phyloP scores from a whole-genome alignment of 1,284 basidiomycete species.

The Trichosporon faecale region DNA sequence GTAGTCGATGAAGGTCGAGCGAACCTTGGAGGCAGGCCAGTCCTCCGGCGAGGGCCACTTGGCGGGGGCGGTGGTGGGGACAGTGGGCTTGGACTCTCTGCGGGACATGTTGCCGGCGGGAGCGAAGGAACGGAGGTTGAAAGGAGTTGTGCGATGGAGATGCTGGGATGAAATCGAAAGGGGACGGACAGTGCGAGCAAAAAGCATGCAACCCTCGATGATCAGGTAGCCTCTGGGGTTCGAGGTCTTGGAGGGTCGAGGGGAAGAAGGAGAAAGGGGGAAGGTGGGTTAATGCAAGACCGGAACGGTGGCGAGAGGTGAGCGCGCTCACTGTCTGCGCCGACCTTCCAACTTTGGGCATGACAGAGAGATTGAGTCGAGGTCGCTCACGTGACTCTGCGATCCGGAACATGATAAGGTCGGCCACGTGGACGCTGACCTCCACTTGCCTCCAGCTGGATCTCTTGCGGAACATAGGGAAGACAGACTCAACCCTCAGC shows the following conservation, averaged over 20 bases:
- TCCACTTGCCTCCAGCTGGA: neutral
- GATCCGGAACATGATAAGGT: neutral
- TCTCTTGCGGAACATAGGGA: neutral
- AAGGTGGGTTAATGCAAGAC: neutral
- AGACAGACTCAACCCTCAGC: neutral
- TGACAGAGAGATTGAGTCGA: neutral
- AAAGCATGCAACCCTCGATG: slow-evolving; percentile 25
- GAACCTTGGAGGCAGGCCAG: slow-evolving; percentile 68
- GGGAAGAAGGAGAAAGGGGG: neutral
- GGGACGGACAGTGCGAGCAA: slow-evolving; percentile 22
- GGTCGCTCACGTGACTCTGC: neutral
- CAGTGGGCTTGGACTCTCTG: slow-evolving; percentile 33
- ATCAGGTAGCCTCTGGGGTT: neutral
- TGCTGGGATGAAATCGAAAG: slow-evolving; percentile 12
- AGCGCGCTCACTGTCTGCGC: neutral
- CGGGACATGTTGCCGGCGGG: slow-evolving; percentile 30
- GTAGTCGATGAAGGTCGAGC: slow-evolving; percentile 72
- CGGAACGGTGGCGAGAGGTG: neutral
- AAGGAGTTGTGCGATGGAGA: neutral
- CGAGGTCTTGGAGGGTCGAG: neutral
- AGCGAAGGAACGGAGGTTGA: neutral
- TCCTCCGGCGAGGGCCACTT: slow-evolving; percentile 52
- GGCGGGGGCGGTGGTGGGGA: slow-evolving; percentile 44
- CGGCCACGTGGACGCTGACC: neutral
- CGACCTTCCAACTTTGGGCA: neutral